These are phyloP conservation scores for Vickermania spadyakhi DNA, from an alignment of 208 protist genomes.

Conservation along the genomic window DNA sequence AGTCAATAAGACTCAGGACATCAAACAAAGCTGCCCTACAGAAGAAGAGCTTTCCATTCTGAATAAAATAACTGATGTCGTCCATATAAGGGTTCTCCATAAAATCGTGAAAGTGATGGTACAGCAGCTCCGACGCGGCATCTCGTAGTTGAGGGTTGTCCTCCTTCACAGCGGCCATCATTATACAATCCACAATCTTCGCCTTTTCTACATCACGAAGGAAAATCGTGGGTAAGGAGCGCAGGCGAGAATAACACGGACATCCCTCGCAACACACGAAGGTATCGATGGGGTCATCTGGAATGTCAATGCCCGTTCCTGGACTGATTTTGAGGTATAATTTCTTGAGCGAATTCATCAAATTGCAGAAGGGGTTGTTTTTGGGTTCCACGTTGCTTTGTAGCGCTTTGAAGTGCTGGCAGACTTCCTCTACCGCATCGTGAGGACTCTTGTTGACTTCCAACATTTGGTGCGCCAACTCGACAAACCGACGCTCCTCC, in stretches of 20 bases:
- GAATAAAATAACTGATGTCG: conserved; percentile 38
- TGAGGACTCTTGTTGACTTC: conserved; percentile 16
- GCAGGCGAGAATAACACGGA: conserved; percentile 45
- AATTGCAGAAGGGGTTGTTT: conserved; percentile 18
- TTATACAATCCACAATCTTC: conserved; percentile 70
- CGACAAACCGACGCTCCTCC: conserved; percentile 33
- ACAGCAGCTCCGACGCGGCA: conserved; percentile 30
- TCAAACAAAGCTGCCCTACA: conserved; percentile 53
- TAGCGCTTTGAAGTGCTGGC: conserved; percentile 23
- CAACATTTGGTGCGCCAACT: conserved; percentile 22
- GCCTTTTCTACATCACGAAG: conserved; percentile 62
- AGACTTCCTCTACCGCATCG: conserved; percentile 20
- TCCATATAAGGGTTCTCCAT: conserved; percentile 42
- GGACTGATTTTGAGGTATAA: conserved; percentile 56
- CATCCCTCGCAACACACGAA: conserved; percentile 71
- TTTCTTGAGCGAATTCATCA: conserved; percentile 50
- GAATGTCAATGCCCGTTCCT: conserved; percentile 20
- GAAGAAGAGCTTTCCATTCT: conserved; percentile 64
- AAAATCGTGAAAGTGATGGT: conserved; percentile 34
- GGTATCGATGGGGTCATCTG: conserved; percentile 31
- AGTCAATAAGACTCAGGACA: conserved; percentile 27
- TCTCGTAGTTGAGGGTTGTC: conserved; percentile 30
- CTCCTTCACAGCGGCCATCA: conserved; percentile 57
- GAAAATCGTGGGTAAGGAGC: conserved; percentile 47
- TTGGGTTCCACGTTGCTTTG: conserved; percentile 27